Base-by-base conservation (phyloP, 2,329 filamentous ascomycete genomes). In the Beauveria australis region DNA sequence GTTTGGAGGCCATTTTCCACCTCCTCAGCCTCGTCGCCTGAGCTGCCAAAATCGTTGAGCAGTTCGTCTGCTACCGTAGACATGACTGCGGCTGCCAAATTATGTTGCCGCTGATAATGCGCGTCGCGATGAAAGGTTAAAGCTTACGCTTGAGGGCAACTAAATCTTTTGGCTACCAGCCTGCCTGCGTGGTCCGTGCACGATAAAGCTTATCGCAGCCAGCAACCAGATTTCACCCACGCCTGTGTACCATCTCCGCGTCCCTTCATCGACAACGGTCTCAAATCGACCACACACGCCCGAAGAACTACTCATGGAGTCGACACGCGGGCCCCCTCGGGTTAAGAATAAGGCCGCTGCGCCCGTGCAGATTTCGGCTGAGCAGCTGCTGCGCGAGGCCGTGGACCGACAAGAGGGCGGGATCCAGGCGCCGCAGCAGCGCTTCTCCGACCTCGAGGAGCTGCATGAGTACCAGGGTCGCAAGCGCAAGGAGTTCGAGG, bases 271-370 rank as follows among this genome's bases (percentile, higher is more conserved):
- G 46, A 58, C 55, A 58, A 37, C 33, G 33, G 12, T 5, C 16
- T 9, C 8, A 33, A 49, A 22, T 41, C 54, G 46, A 57, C 43
- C 47, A 60, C 40, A 43, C 9, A 43, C 46, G 46, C 19, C 24
- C 26, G 5, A 37, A 51, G 40, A 54, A 40, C 40, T 41, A 83
- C 64, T 64, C 65, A 97, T 97, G 92, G 93, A 97, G 81, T 85
- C 88, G 61, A 88, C 89, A 67, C 88, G 93, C 65, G 94, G 93
- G 68, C 93, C 94, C 62, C 93, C 94, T 14, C 83, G 92, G 83
- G 94, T 99, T 81, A 97, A 97, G 77, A 97, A 99, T 81, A 99
- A 99, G 88, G 91, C 90, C 66, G 84, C 94, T 1, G 93, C 93
- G 77, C 91, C 89, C 46, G 80, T 89, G 61, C 88, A 97, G 78